phyloP scores from a whole-genome alignment of 768 basidiomycete species.

The Tulasnella sp. region DNA sequence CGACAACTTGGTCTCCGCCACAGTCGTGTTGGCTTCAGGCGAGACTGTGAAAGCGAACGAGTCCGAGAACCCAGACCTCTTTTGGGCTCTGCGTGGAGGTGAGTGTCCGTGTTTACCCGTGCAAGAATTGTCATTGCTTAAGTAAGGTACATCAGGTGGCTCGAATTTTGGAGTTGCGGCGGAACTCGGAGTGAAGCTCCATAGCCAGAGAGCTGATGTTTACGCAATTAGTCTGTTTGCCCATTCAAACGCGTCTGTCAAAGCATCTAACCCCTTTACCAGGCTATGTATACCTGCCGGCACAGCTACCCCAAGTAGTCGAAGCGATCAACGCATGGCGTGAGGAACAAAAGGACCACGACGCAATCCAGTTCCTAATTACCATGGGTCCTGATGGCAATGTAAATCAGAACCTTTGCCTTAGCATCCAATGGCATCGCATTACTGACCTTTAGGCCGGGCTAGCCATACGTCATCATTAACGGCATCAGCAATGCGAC shows the following conservation, averaged over 20 bases:
- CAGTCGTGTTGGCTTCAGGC: slow-evolving; percentile 18
- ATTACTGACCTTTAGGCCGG: background rate
- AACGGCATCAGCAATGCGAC: background rate
- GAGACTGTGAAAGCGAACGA: slow-evolving; percentile 14
- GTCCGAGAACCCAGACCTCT: slow-evolving; percentile 14
- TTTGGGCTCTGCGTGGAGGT: slow-evolving; percentile 24
- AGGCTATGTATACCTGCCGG: slow-evolving; percentile 13
- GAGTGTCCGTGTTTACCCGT: background rate
- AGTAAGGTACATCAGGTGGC: background rate
- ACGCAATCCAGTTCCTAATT: background rate
- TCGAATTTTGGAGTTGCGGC: slow-evolving; percentile 23
- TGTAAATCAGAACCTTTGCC: background rate
- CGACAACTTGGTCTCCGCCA: slow-evolving; percentile 25
- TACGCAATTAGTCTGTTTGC: background rate
- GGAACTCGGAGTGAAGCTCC: slow-evolving; percentile 15
- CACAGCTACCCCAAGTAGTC: slow-evolving; percentile 13
- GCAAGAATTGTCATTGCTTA: too few relatives aligned
- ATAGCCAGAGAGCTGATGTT: slow-evolving; percentile 8
- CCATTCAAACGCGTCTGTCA: background rate
- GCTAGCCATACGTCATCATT: slow-evolving; percentile 12
- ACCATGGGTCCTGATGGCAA: slow-evolving; percentile 10
- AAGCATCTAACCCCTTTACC: background rate
- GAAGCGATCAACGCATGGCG: slow-evolving; percentile 5
- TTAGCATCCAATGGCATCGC: background rate
- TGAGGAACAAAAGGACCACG: background rate